Base-by-base conservation (phyloP, 768 basidiomycete species). In the Hydnomerulius pinastri region DNA sequence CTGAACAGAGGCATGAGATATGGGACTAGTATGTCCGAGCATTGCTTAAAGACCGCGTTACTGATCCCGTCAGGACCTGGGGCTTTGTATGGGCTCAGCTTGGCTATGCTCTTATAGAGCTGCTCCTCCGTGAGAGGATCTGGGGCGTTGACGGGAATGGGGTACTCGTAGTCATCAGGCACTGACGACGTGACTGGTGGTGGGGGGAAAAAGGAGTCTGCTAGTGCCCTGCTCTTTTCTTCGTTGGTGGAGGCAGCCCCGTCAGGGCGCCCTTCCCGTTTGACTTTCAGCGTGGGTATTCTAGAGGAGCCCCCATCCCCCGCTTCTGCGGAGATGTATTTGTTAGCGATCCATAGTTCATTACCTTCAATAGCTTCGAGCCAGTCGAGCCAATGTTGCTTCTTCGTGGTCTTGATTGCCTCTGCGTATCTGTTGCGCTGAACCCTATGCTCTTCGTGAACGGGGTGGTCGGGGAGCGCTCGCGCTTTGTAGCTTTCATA, bases 41-140 rank as follows among this genome's bases (percentile, higher is more conserved):
- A 55, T 11, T 53, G n/a, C 15, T 48, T 60, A n/a, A 65, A 50
- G 0, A 66, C 55, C 0, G 56, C 43, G 37, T 71, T 71, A 3
- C 35, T 20, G 4, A 70, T 70, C 4, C 58, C 62, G 21, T 71
- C 67, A 7, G 63, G 63, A 0, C 65, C 62, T 18, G 50, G 55
- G 1, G 60, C 59, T 44, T 66, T 57, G 53, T 54, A 51, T 1
- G 56, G 59, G 18, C 39, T 49, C 1, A 66, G 53, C 1, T 50
- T 37, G 0, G 10, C 23, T 10, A 67, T 50, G 0, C 46, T 43
- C 0, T 28, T 11, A 0, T 2, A 1, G 0, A 68, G 56, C 10
- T 60, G 54, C 1, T 48, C 44, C 4, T 40, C 12, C 0, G 63
- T 55, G 23, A 64, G 46, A 0, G 40, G 24, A 0, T 7, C 4